Percentiles rank a stretch among this genome's conserved stretches.
phyloP scores from a whole-genome alignment of 768 basidiomycete species.

The Xerocomus potaroensis region DNA sequence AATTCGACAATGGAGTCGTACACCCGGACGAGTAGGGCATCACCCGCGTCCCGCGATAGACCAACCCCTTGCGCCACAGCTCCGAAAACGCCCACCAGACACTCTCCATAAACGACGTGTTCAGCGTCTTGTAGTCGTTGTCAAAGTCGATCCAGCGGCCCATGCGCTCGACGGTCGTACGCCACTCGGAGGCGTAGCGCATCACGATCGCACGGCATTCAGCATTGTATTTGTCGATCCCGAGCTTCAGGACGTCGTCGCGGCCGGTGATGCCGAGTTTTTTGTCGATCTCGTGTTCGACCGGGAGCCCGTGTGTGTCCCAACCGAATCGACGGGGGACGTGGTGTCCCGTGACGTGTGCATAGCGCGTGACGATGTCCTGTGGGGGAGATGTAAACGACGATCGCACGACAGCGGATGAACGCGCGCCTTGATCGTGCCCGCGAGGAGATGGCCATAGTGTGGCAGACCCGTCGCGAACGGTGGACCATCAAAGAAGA shows the following conservation, averaged over 20 bases:
- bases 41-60: conserved; percentile 90
- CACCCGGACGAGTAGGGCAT: conserved; percentile 99
- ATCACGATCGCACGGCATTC: conserved; percentile 97
- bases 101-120: conserved; percentile 91
- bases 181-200: conserved; percentile 95
- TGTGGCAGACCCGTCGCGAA: conserved; percentile 97
- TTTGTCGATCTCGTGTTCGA: conserved; percentile 99
- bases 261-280: conserved; percentile 86
- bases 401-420: not conserved
- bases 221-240: conserved; percentile 95
- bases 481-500: conserved; percentile 97
- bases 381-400: conserved; percentile 33
- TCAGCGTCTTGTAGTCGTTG: conserved; percentile 98
- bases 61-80: conserved; percentile 87
- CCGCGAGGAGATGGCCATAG: conserved; percentile 90
- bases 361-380: conserved; percentile 98
- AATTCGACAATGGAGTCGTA: conserved; percentile 95
- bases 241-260: conserved; percentile 91
- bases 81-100: conserved; percentile 99
- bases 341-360: conserved; percentile 87
- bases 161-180: conserved; percentile 92
- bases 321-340: conserved; percentile 95
- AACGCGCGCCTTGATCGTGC: conserved; percentile 79
- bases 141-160: conserved; percentile 99
- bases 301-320: conserved; percentile 98